Base-by-base conservation (phyloP, 2,329 filamentous ascomycete species). In the Pseudopyrenochaeta lycopersici region DNA sequence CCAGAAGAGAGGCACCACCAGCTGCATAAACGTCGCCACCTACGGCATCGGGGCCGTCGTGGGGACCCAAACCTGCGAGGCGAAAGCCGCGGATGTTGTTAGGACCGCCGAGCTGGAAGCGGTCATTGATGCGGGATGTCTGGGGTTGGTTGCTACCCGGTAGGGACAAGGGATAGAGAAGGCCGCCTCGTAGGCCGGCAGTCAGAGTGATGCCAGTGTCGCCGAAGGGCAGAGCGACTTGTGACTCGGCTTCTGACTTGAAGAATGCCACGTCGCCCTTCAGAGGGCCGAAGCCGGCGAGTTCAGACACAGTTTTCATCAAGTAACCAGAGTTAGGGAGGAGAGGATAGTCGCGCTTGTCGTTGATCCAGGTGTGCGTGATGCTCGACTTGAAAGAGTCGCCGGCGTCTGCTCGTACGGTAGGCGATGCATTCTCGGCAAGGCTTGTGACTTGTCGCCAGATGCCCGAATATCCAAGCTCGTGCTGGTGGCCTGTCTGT, bases 31-130 rank as follows among this genome's bases (percentile, higher is more conserved):
- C 80, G 73, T 99, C 95, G 20, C 95, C 95, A 11, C 95, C 95
- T 0, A 97, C 87, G 0, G 93, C 88, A 76, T 99, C 94, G 15
- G 81, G 76, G 1, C 92, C 91, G 68, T 98, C 94, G 59, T 90
- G 89, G 3, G 95, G 93, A 7, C 95, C 95, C 5, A 99, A 83
- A 1, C 95, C 95, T 17, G 89, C 90, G 18, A 96, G 85, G 54
- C 92, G 88, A 82, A 99, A 99, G 1, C 95, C 95, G 49, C 95
- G 90, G 12, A 99, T 91, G 71, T 97, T 94, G 2, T 92, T 97
- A 3, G 95, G 94, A 0, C 95, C 95, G 38, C 95, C 95, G 29
- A 99, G 90, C 69, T 92, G 88, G 80, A 99, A 99, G 39, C 95
- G 91, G 75, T 99, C 95, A 72, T 96, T 97, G 68, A 98, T 85